These are phyloP conservation scores for Aureobasidium sp. DNA, from an alignment of 2,329 filamentous ascomycete genomes.

Conservation along the genomic window DNA sequence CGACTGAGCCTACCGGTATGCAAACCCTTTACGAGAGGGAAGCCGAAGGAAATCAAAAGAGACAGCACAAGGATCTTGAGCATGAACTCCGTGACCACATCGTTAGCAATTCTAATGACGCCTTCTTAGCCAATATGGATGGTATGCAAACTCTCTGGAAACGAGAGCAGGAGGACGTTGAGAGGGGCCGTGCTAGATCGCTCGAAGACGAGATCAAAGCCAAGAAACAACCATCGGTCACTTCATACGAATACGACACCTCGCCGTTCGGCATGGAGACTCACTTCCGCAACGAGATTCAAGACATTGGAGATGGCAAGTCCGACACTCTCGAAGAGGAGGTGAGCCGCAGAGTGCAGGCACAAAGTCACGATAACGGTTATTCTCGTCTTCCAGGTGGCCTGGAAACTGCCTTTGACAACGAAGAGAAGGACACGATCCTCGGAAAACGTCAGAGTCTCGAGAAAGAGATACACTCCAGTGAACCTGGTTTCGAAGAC, in stretches of 20 bases:
- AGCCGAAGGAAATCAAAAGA: neutral
- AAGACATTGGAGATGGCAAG: neutral
- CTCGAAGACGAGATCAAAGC: slow-evolving; percentile 11
- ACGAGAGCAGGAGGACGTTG: slow-evolving; percentile 1
- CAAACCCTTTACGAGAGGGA: slow-evolving; percentile 14
- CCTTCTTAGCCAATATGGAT: neutral
- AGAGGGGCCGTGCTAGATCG: neutral
- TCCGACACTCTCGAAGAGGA: slow-evolving; percentile 8
- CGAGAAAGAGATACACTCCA: slow-evolving; percentile 11
- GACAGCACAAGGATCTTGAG: neutral
- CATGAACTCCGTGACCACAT: slow-evolving; percentile 6
- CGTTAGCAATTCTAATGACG: neutral
- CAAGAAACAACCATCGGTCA: neutral
- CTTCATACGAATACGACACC: neutral
- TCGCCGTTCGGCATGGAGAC: slow-evolving; percentile 13
- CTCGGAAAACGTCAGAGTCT: slow-evolving; percentile 7
- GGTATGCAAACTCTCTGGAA: slow-evolving; percentile 12
- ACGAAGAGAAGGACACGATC: slow-evolving; percentile 12
- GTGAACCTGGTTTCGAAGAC: slow-evolving; percentile 12
- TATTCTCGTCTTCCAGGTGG: slow-evolving; percentile 15
- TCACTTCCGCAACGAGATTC: slow-evolving; percentile 8
- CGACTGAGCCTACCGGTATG: slow-evolving; percentile 13
- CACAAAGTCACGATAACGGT: slow-evolving; percentile 10
- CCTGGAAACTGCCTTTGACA: slow-evolving; percentile 17
- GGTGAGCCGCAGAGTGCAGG: neutral